Evolutionary conservation across 2,329 filamentous ascomycete species (phyloP).

Genomic region (Beauveria asiatica): DNA sequence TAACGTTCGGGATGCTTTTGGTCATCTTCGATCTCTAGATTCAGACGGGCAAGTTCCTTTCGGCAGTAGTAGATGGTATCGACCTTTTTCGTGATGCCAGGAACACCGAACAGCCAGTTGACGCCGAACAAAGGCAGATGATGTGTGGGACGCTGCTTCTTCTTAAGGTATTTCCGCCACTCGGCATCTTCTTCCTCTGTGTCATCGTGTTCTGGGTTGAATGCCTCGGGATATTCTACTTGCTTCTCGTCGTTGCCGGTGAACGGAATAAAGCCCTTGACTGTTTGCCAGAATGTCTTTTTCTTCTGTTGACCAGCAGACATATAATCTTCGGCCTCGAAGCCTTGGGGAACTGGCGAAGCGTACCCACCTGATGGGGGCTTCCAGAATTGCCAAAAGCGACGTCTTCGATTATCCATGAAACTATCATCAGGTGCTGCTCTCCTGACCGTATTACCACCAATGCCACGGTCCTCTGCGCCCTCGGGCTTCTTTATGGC

Average conservation of each 20-base stretch:
- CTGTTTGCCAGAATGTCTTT: slow-evolving; percentile 42
- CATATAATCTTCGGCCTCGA: slow-evolving; percentile 30
- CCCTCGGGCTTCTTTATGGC: slow-evolving; percentile 14
- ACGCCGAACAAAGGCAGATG: slow-evolving; percentile 55
- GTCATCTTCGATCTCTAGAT: slow-evolving; percentile 84
- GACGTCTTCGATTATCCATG: slow-evolving; percentile 36
- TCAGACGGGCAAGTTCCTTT: slow-evolving; percentile 75
- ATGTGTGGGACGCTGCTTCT: slow-evolving; percentile 78
- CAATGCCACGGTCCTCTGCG: slow-evolving; percentile 7
- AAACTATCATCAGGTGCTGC: slow-evolving; percentile 39
- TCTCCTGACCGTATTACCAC: slow-evolving; percentile 45
- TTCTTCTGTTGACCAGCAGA: slow-evolving; percentile 19
- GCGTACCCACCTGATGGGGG: slow-evolving; percentile 52
- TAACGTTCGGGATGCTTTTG: slow-evolving; percentile 80
- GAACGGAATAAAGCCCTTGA: slow-evolving; percentile 44
- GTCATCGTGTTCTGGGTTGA: slow-evolving; percentile 47
- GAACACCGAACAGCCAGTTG: slow-evolving; percentile 70
- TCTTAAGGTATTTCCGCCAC: slow-evolving; percentile 78
- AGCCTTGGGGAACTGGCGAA: slow-evolving; percentile 52
- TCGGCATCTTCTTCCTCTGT: slow-evolving; percentile 55
- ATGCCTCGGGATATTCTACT: slow-evolving; percentile 53
- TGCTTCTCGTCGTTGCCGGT: slow-evolving; percentile 34
- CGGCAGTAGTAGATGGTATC: slow-evolving; percentile 92
- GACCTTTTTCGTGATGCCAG: slow-evolving; percentile 77
- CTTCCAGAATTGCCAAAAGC: slow-evolving; percentile 59